These are phyloP conservation scores for Brettanomyces nanus DNA, from an alignment of 805 yeast species.

Conservation along the genomic window DNA sequence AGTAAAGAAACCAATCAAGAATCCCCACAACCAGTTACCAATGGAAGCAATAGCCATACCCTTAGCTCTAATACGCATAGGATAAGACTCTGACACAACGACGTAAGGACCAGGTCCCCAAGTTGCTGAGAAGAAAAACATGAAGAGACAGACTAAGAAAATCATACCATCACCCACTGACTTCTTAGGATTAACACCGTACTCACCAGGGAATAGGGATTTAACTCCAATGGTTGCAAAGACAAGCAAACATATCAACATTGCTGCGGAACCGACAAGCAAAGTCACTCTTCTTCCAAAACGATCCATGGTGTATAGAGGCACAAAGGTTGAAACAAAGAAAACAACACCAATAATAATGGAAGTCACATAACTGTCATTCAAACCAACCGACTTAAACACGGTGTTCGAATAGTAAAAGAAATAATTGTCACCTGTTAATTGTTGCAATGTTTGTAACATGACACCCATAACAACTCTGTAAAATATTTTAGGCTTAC, in stretches of 20 bases:
- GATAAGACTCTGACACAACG: conserved; percentile 60
- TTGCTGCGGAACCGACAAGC: conserved; percentile 40
- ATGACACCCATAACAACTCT: conserved; percentile 51
- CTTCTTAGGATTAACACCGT: conserved; percentile 31
- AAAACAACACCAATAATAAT: conserved; percentile 48
- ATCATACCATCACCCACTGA: conserved; percentile 57
- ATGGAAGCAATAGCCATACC: conserved; percentile 59
- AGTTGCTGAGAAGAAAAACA: conserved; percentile 59
- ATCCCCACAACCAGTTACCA: conserved; percentile 57
- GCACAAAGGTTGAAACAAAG: conserved; percentile 44
- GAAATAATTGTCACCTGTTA: conserved; percentile 56
- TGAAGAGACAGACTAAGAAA: conserved; percentile 52
- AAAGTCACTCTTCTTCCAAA: conserved; percentile 45
- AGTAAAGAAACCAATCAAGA: conserved; percentile 46
- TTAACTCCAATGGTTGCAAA: conserved; percentile 57
- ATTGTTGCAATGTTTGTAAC: conserved; percentile 53
- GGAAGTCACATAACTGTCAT: conserved; percentile 47
- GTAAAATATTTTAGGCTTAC: conserved; percentile 51
- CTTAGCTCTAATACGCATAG: conserved; percentile 53
- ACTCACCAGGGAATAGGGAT: conserved; percentile 31
- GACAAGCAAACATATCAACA: conserved; percentile 47
- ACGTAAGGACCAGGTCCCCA: conserved; percentile 70
- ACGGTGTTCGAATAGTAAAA: conserved; percentile 57
- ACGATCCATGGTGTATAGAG: conserved; percentile 42
- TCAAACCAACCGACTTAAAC: conserved; percentile 47